Evolutionary conservation across 2,329 filamentous ascomycete genomes (phyloP), one percentile per base, ranked within the genome.

Genomic region (Xylariaceae sp.): DNA sequence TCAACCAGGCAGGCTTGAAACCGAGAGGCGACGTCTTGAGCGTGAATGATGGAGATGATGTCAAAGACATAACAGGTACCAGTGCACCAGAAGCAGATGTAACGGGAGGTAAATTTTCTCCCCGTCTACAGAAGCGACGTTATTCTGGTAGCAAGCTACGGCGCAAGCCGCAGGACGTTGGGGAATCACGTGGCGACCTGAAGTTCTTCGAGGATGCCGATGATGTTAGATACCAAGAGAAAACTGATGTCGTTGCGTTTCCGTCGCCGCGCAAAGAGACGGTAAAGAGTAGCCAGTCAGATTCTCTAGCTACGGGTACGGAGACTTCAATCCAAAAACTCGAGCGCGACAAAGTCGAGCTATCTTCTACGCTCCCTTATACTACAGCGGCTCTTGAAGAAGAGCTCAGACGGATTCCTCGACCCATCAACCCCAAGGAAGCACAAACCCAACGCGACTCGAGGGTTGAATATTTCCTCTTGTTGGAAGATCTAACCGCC

Each of bases 401-500:
- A 48, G 77, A 77, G 53, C 67, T 76, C 45, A 70, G 68, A 56
- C 77, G 76, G 65, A 78, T 86, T 8, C 77, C 81, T 30, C 78
- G 84, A 8, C 89, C 89, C 0, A 77, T 87, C 64, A 92, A 92
- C 67, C 89, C 89, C 1, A 91, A 91, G 73, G 88, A 91, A 71
- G 88, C 88, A 1, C 87, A 89, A 68, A 82, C 80, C 9, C 81
- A 83, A 67, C 76, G 75, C 11, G 80, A 84, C 58, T 80, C 80
- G 2, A 86, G 93, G 37, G 89, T 96, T 3, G 90, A 97, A 68
- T 96, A 93, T 71, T 99, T 99, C 72, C 78, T 99, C 11, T 80
- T 99, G 0, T 78, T 99, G 8, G 94, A 99, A 74, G 94, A 99
- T 72, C 82, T 99, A 52, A 99, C 94, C 1, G 90, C 93, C 1